Evolutionary conservation across 1,284 basidiomycete genomes (phyloP).

Genomic region (Porodaedalea pini): DNA sequence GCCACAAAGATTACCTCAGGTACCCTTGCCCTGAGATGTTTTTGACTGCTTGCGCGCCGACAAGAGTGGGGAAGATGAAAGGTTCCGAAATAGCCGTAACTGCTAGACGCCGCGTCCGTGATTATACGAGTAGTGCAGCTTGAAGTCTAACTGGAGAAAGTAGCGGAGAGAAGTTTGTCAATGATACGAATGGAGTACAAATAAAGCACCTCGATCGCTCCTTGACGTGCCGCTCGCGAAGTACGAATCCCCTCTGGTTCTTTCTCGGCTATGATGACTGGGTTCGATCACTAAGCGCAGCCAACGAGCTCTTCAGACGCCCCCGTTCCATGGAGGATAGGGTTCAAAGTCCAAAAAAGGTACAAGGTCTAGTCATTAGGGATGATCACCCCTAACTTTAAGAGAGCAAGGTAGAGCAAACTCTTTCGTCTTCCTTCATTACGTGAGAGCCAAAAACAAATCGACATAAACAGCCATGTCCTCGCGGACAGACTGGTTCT

Average conservation of each 20-base stretch:
- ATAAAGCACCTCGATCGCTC: neutral
- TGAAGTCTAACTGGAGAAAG: neutral
- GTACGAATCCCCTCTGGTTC: neutral
- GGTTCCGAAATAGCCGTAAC: neutral
- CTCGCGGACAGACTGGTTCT: neutral
- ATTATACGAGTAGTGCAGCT: neutral
- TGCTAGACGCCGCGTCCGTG: neutral
- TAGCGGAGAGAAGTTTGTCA: neutral
- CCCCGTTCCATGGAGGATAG: too few species aligned
- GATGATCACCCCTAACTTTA: constrained; percentile 6
- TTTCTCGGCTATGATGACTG: neutral
- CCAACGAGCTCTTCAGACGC: neutral
- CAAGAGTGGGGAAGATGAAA: neutral
- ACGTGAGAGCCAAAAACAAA: neutral
- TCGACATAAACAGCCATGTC: neutral
- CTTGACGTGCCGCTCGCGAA: neutral
- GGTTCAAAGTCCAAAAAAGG: neutral
- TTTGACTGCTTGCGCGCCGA: neutral
- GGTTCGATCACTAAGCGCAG: neutral
- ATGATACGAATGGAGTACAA: neutral
- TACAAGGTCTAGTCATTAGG: neutral
- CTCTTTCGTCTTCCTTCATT: neutral
- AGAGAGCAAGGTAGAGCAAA: neutral
- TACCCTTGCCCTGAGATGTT: neutral
- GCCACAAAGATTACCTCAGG: neutral